Base-by-base conservation (phyloP, 495 filamentous ascomycete species). In the Cryomyces antarcticus region DNA sequence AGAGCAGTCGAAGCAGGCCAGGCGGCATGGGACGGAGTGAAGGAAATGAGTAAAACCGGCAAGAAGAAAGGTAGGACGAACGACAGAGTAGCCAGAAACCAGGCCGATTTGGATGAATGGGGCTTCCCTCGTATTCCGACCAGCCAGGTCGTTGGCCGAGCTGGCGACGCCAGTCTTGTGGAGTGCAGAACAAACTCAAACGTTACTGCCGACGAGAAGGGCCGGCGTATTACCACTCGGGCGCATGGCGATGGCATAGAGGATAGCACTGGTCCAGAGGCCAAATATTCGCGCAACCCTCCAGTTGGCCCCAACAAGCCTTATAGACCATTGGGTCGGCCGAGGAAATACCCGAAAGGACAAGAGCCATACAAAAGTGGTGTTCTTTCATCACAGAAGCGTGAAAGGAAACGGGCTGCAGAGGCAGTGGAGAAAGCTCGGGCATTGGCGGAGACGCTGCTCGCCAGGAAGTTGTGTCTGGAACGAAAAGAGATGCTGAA, bases 1-100 rank as follows among this genome's bases (percentile, higher is more conserved):
- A 64, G 67, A 43, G 58, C 75, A 7, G 75, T 79, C 10, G 65
- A 76, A 28, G 55, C 54, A 28, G 73, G 72, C 5, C 49, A 66
- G 34, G 57, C 69, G 5, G 56, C 56, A 10, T 79, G 73, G 67
- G 73, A 78, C 49, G 70, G 71, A 3, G 74, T 78, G 13, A 24
- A 36, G 2, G 12, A 9, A 9, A 9, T 10, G 33, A 13, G 33
- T 36, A 10, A 9, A 3, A 10, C 27, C 7, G 54, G 11, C 13
- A 30, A 34, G 41, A 39, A 44, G 27, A 40, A 29, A 34, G 24
- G 9, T 13, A 40, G 10, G 33, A 12, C 13, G 37, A 12, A 39
- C 12, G 33, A 7, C 59, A 11, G 51, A 62, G 24, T 55, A 67
- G 17, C 17, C 17, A 24, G 17, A 42, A 60, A 52, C 5, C 41